These are phyloP conservation scores for Mycena galericulata DNA, from an alignment of 768 basidiomycete genomes.

Conservation along the genomic window DNA sequence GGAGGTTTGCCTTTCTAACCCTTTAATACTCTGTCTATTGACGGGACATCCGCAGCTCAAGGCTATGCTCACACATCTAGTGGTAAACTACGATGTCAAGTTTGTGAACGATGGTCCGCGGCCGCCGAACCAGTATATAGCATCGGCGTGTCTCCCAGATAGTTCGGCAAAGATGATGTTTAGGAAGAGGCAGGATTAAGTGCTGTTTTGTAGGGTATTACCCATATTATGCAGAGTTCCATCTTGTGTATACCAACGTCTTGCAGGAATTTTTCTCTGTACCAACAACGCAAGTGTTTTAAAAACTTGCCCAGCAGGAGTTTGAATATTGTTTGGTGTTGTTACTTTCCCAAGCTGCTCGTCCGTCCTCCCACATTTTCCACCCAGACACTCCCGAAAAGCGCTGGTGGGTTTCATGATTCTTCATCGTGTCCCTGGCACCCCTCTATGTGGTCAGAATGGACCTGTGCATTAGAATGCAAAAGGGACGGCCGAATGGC, in stretches of 20 bases:
- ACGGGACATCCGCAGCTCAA: constrained; percentile 22
- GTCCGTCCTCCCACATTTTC: too few species aligned
- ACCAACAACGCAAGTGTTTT: too few species aligned
- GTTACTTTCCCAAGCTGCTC: too few species aligned
- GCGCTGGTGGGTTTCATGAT: constrained; percentile 19
- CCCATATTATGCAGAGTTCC: too few species aligned
- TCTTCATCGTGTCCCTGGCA: not conserved
- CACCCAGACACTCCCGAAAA: too few species aligned
- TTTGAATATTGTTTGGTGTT: too few species aligned
- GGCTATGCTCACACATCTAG: constrained; percentile 30
- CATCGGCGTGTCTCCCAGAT: constrained; percentile 28
- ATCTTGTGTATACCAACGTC: too few species aligned
- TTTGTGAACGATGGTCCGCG: constrained; percentile 23
- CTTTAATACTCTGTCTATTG: not conserved
- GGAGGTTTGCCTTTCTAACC: not conserved
- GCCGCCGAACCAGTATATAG: constrained; percentile 28
- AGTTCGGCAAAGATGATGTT: constrained; percentile 28
- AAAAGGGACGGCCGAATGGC: constrained; percentile 1
- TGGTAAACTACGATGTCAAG: constrained; percentile 31
- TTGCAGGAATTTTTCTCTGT: too few species aligned
- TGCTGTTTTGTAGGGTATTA: not conserved
- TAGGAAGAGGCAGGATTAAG: constrained; percentile 16
- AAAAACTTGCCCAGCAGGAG: too few species aligned
- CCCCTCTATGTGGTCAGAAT: not conserved
- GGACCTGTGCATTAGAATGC: not conserved